Evolutionary conservation across 225 moss, liverwort and hornwort species (phyloP).

Genomic region (Bryum argenteum): DNA sequence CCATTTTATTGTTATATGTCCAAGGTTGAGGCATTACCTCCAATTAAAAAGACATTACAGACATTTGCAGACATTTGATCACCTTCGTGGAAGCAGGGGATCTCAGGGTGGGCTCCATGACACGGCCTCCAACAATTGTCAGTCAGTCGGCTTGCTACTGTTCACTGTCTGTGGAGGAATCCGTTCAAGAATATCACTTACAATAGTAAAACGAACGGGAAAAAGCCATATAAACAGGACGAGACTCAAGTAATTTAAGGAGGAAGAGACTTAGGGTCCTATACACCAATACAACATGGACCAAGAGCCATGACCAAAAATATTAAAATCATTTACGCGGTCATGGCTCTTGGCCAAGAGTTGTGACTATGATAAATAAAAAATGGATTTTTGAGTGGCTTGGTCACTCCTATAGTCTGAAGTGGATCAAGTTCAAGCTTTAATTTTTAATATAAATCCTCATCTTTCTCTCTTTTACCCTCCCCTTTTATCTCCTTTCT

Average conservation of each 20-base stretch:
- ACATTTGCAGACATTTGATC: conserved; percentile 27
- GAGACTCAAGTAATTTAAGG: neutral
- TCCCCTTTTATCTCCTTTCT: no score
- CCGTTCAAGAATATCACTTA: conserved; percentile 18
- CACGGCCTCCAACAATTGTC: neutral
- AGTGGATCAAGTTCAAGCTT: no score
- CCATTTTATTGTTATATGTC: neutral
- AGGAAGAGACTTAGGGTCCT: neutral
- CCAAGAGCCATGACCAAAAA: no score
- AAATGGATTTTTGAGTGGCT: no score
- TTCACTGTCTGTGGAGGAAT: conserved; percentile 35
- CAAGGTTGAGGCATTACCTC: neutral
- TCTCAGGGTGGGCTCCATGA: conserved; percentile 24
- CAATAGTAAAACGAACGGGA: neutral
- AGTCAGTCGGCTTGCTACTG: conserved; percentile 26
- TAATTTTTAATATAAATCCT: no score
- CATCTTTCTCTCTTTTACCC: no score
- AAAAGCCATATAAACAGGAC: conserved; percentile 12
- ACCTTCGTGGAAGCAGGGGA: conserved; percentile 25
- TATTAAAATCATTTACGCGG: no score
- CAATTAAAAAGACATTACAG: neutral
- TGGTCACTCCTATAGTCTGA: no score
- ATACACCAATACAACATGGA: no score
- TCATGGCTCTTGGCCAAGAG: no score
- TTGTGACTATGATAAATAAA: no score